These are phyloP conservation scores for Phaseolus coccineus DNA, from an alignment of 331 rosid genomes.

Conservation along the genomic window DNA sequence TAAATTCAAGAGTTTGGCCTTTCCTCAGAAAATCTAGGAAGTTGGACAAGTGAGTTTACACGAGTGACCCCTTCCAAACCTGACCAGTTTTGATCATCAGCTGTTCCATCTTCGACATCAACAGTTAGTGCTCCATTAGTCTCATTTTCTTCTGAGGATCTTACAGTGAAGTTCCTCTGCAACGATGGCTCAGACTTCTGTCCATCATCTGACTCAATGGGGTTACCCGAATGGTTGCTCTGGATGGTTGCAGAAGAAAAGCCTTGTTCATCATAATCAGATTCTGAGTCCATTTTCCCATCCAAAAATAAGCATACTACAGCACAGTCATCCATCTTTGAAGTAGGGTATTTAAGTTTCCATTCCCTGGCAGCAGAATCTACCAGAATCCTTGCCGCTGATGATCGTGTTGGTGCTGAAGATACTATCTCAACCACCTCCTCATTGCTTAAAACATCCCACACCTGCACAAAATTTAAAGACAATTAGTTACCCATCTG, in stretches of 20 bases:
- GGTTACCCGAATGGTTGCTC: conserved; percentile 80
- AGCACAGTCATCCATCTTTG: conserved; percentile 98
- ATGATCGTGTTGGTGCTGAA: conserved; percentile 72
- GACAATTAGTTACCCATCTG: conserved; percentile 1
- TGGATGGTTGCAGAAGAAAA: conserved; percentile 87
- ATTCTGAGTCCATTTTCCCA: conserved; percentile 96
- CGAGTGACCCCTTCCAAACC: conserved; percentile 99
- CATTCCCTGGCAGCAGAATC: conserved; percentile 95
- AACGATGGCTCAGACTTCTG: conserved; percentile 84
- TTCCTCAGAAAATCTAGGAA: conserved; percentile 91
- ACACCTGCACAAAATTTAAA: conserved; percentile 60
- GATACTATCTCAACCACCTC: conserved; percentile 93
- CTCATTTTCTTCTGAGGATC: conserved; percentile 84
- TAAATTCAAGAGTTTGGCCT: conserved; percentile 62
- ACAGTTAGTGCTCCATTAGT: conserved; percentile 48
- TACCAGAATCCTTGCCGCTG: conserved; percentile 84
- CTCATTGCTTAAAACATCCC: conserved; percentile 98
- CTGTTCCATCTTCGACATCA: conserved; percentile 60
- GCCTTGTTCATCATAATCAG: conserved; percentile 85
- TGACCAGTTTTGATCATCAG: conserved; percentile 94
- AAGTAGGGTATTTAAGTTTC: conserved; percentile 97
- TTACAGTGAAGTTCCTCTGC: conserved; percentile 80
- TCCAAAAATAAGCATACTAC: conserved; percentile 91
- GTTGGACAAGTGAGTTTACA: conserved; percentile 95
- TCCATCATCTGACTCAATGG: conserved; percentile 84